Evolutionary conservation across 371 early-diverging fungal species (phyloP), one percentile per base, ranked within the genome.

Genomic region (Lichtheimia ornata): DNA sequence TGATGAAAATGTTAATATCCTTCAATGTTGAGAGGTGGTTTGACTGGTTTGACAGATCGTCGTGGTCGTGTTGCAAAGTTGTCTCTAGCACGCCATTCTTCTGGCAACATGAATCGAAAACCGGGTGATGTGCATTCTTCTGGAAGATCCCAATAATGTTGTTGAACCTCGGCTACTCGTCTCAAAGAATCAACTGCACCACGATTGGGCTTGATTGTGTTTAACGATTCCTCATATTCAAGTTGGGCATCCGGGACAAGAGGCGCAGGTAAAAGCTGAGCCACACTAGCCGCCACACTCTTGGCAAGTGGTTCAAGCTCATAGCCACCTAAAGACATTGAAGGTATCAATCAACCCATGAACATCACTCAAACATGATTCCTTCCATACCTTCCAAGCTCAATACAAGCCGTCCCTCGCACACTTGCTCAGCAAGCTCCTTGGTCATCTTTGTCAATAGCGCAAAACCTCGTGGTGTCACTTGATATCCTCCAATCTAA

Each of bases 401-500:
- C 35, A 85, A 58, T n/a, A 82, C 78, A 13, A 85, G 63, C 11
- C 86, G 72, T 18, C 86, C 86, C 35, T 79, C 73, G 27, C 77
- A 81, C 44, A 81, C 18, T 58, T 81, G 72, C 43, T 81, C 71
- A 2, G 86, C 84, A n/a, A 85, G 53, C 30, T 82, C 78, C 43
- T 77, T 76, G 2, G 83, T 75, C 55, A 85, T 70, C 42, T 83
- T 83, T 28, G 86, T 85, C 66, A 85, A 63, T 22, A 84, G 61
- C 6, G 82, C 79, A 53, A 77, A 85, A 30, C 86, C 86, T 43
- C 81, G 69, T 11, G 86, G 81, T 22, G 84, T 82, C 1, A 85
- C 83, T 15, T 74, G 76, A 55, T 85, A 85, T 28, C 86, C 86
- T 54, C 86, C 86, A 51, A 85, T 71, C 86, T 84, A 67, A 4